phyloP scores from a whole-genome alignment of 164 flowering plant genomes.

The Piper betle region DNA sequence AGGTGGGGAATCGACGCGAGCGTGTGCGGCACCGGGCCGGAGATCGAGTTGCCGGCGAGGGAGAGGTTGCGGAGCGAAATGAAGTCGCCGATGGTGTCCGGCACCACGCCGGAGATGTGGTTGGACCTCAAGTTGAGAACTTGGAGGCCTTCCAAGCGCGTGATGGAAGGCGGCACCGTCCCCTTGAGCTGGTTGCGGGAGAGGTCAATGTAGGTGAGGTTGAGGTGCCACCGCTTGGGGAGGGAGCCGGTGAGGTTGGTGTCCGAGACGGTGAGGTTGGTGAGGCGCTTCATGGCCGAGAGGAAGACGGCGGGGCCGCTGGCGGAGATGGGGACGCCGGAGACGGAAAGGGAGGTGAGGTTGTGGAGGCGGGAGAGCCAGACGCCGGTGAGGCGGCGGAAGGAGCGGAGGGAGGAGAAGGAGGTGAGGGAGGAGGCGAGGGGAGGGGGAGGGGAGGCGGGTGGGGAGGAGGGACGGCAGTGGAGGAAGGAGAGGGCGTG shows the following conservation, averaged over 20 bases:
- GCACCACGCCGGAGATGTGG: constrained; percentile 48
- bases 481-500: constrained; percentile 39
- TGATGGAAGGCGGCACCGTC: constrained; percentile 16
- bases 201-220: constrained; percentile 57
- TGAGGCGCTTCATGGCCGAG: constrained; percentile 35
- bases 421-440: constrained; percentile 59
- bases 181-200: constrained; percentile 60
- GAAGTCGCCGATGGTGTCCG: constrained; percentile 54
- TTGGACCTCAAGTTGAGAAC: constrained; percentile 56
- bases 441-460: constrained; percentile 45
- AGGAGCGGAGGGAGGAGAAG: constrained; percentile 47
- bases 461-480: constrained; percentile 49
- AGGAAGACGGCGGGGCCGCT: constrained; percentile 55
- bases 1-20: constrained; percentile 39
- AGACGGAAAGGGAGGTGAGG: constrained; percentile 57
- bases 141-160: constrained; percentile 5
- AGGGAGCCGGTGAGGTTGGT: constrained; percentile 60
- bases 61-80: constrained; percentile 46
- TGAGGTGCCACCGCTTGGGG: constrained; percentile 45
- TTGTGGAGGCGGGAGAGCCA: constrained; percentile 52
- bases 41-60: constrained; percentile 49
- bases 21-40: constrained; percentile 66
- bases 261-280: constrained; percentile 44
- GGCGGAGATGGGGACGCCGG: constrained; percentile 34
- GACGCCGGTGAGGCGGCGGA: constrained; percentile 50